phyloP scores from a whole-genome alignment of 306 rosid genomes.

The Macrotyloma uniflorum region DNA sequence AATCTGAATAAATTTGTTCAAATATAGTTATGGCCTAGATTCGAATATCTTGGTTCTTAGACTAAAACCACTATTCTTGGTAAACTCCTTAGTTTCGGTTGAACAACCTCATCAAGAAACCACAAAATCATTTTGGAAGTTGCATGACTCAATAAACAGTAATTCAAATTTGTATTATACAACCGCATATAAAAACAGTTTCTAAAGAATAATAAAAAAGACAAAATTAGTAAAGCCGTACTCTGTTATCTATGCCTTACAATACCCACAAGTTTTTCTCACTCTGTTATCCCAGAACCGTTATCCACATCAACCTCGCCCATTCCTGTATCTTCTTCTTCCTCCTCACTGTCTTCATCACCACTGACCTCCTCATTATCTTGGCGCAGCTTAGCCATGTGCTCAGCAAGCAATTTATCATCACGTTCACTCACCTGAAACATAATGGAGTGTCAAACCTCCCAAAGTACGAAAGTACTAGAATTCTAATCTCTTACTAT shows the following conservation, averaged over 20 bases:
- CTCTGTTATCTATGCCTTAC: too few species aligned
- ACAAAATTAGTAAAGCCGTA: constrained; percentile 32
- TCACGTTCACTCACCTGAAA: constrained; percentile 91
- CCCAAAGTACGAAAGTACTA: background rate
- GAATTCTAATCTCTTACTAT: background rate
- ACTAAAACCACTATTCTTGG: background rate
- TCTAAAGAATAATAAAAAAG: constrained; percentile 6
- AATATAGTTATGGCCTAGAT: background rate
- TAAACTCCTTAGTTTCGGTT: constrained; percentile 2
- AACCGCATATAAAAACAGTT: constrained; percentile 29
- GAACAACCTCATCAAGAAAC: constrained; percentile 26
- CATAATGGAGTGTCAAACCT: constrained; percentile 40
- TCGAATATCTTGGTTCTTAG: background rate
- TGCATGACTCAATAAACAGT: constrained; percentile 38
- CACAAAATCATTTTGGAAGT: constrained; percentile 26
- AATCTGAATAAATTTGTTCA: background rate
- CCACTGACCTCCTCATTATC: constrained; percentile 82
- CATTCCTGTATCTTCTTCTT: constrained; percentile 97
- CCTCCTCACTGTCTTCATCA: constrained; percentile 91
- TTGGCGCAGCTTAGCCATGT: constrained; percentile 81
- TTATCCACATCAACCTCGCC: constrained; percentile 83
- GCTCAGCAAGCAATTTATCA: constrained; percentile 82
- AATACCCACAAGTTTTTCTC: constrained; percentile 33
- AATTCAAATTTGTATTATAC: constrained; percentile 44
- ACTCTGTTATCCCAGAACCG: constrained; percentile 66